These are phyloP conservation scores for Heteromeles arbutifolia DNA, from an alignment of 306 rosid genomes.

Conservation along the genomic window DNA sequence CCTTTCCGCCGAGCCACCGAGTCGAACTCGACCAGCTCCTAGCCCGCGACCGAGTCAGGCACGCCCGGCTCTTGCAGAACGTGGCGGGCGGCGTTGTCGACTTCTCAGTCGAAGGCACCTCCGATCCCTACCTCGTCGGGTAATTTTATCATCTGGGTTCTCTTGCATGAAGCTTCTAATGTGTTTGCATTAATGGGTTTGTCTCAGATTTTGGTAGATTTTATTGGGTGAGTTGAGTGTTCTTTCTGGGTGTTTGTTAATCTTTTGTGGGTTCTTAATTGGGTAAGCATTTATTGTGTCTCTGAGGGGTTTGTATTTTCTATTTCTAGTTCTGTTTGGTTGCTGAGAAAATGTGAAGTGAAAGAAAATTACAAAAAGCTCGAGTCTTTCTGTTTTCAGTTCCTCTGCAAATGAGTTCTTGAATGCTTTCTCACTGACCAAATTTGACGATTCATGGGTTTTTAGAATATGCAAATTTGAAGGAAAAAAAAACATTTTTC, in stretches of 20 bases:
- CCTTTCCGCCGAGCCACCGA: slow-evolving; percentile 39
- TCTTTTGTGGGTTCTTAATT: neutral
- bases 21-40: slow-evolving; percentile 48
- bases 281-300: slow-evolving; percentile 13
- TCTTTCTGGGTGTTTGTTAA: neutral
- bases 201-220: neutral
- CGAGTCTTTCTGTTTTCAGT: neutral
- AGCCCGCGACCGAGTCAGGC: slow-evolving; percentile 66
- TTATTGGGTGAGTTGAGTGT: neutral
- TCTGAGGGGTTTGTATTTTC: neutral
- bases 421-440: neutral
- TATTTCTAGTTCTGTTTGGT: slow-evolving; percentile 10
- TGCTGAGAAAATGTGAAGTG: slow-evolving; percentile 4
- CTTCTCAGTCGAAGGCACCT: slow-evolving; percentile 71
- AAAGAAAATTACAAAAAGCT: neutral
- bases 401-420: neutral
- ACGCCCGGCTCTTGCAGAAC: slow-evolving; percentile 61
- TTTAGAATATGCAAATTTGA: neutral
- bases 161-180: neutral
- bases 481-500: neutral
- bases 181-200: slow-evolving; percentile 15
- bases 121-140: slow-evolving; percentile 74
- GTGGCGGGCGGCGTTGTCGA: slow-evolving; percentile 55
- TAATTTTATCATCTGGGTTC: slow-evolving; percentile 34
- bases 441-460: neutral